Percentiles rank a stretch among this genome's conserved stretches.
Evolutionary conservation across 345 rosid genomes (phyloP).

Genomic region (Syzygium oleosum): DNA sequence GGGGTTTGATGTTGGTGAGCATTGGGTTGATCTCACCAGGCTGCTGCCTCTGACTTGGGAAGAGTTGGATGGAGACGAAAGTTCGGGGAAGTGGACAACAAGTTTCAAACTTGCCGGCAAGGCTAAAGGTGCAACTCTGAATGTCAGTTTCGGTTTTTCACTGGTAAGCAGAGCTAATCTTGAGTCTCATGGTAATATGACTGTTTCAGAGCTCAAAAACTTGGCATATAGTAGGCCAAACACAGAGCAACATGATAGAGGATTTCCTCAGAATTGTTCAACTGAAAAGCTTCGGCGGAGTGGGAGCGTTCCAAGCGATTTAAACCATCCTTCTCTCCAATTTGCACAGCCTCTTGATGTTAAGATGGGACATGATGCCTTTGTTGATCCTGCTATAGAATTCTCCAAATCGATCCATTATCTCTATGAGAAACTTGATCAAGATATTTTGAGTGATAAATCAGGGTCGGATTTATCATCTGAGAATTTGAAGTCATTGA

Average conservation of each 20-base stretch:
- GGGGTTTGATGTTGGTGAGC: slow-evolving; percentile 44
- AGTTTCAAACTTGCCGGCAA: slow-evolving; percentile 56
- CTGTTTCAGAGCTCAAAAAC: slow-evolving; percentile 19
- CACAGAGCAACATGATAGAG: background rate
- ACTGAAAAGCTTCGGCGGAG: slow-evolving; percentile 27
- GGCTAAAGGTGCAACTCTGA: slow-evolving; percentile 59
- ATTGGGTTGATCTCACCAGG: slow-evolving; percentile 74
- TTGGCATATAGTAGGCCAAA: slow-evolving; percentile 11
- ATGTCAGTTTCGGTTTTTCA: slow-evolving; percentile 62
- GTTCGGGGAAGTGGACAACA: slow-evolving; percentile 62
- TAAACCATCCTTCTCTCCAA: slow-evolving; percentile 13
- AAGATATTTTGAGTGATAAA: slow-evolving; percentile 22
- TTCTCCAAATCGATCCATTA: slow-evolving; percentile 55
- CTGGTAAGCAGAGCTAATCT: slow-evolving; percentile 11
- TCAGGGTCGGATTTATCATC: slow-evolving; percentile 13
- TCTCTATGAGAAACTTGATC: slow-evolving; percentile 55
- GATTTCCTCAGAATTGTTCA: slow-evolving; percentile 3
- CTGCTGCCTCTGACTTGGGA: slow-evolving; percentile 59
- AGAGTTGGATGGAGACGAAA: slow-evolving; percentile 55
- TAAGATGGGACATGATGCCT: slow-evolving; percentile 25
- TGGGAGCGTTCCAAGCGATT: slow-evolving; percentile 41
- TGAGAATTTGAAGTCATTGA: slow-evolving; percentile 12
- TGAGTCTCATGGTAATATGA: slow-evolving; percentile 21
- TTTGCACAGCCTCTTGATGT: slow-evolving; percentile 28
- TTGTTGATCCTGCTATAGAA: slow-evolving; percentile 36